Evolutionary conservation across 805 yeast genomes (phyloP), one percentile per base, ranked within the genome.

Genomic region (Metschnikowia peoriensis): DNA sequence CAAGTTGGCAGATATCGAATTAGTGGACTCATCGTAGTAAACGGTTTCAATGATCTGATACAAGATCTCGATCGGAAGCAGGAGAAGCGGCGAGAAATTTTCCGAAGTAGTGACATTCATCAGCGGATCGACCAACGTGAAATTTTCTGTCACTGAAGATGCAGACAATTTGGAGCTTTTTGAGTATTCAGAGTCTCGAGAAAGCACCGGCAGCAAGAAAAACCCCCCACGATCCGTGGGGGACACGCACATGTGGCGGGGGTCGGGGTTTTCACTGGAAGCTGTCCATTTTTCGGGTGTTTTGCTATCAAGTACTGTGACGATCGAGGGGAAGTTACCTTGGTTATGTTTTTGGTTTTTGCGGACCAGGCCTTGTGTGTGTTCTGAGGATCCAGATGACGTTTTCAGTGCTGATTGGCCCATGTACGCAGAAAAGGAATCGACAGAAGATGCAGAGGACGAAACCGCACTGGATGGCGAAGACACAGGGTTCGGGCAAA

Each of bases 1-100:
- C 45, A 81, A 66, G 63, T 82, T 81, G 32, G 78, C 74, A 49
- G 82, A 74, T 44, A 79, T 78, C 41, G 82, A 75, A 28, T 78
- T 75, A 35, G 81, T 75, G 55, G 77, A 78, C 61, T 80, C 80
- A 57, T 76, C 75, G 60, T 80, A 83, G 64, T 79, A 75, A 47
- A 80, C 85, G 54, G 76, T 78, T 51, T 83, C 84, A 40, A 83
- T 67, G 53, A 83, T 81, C 59, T 78, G 76, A 66, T 75, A 76
- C 41, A 81, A 68, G 52, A 83, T 79, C 61, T 83, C 88, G 9
- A 83, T 70, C 2, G 88, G 88, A 44, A 82, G 66, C 41, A 73
- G 69, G 39, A 62, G 64, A 5, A 66, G 55, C 42, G 59, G 63
- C 32, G 58, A 57, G 51, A 60, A 60, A 42, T 47, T 47, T 40